These are phyloP conservation scores for Hymenotorrendiella dingleyae DNA, from an alignment of 2,329 filamentous ascomycete species.

Conservation along the genomic window DNA sequence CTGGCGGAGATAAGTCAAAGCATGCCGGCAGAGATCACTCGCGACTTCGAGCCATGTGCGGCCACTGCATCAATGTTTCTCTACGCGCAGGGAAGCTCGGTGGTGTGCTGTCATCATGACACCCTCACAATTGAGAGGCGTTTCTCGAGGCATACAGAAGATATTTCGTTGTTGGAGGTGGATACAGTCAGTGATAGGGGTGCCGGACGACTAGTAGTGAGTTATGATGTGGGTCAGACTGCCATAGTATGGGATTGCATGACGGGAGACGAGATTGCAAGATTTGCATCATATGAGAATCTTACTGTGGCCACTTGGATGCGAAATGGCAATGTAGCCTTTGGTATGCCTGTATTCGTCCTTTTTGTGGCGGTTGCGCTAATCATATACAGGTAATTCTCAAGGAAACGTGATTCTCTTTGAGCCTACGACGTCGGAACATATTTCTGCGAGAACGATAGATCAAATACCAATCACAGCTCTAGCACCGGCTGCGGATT, in stretches of 20 bases:
- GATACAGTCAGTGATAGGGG: constrained; percentile 88
- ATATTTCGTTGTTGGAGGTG: constrained; percentile 77
- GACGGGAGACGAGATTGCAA: constrained; percentile 81
- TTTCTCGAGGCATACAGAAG: constrained; percentile 77
- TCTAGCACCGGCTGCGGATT: constrained; percentile 81
- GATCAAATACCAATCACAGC: constrained; percentile 92
- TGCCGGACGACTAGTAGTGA: constrained; percentile 79
- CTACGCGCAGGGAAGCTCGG: constrained; percentile 74
- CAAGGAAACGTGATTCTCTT: constrained; percentile 94
- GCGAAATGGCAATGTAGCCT: constrained; percentile 93
- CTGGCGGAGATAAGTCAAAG: constrained; percentile 43
- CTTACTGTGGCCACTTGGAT: constrained; percentile 88
- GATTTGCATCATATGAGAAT: constrained; percentile 88
- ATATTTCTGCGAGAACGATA: constrained; percentile 84
- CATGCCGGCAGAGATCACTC: constrained; percentile 43
- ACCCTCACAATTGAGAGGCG: constrained; percentile 81
- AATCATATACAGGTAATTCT: constrained; percentile 61
- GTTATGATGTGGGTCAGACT: constrained; percentile 85
- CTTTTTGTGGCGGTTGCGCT: constrained; percentile 10
- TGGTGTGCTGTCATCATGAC: constrained; percentile 89
- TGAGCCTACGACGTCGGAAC: constrained; percentile 86
- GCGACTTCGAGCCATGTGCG: constrained; percentile 77
- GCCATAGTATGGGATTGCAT: constrained; percentile 96
- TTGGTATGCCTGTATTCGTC: constrained; percentile 57
- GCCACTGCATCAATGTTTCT: constrained; percentile 88